Percentiles rank a stretch among this genome's conserved stretches.
phyloP scores from a whole-genome alignment of 139 green algal genomes.

The Picochlorum costavermella region DNA sequence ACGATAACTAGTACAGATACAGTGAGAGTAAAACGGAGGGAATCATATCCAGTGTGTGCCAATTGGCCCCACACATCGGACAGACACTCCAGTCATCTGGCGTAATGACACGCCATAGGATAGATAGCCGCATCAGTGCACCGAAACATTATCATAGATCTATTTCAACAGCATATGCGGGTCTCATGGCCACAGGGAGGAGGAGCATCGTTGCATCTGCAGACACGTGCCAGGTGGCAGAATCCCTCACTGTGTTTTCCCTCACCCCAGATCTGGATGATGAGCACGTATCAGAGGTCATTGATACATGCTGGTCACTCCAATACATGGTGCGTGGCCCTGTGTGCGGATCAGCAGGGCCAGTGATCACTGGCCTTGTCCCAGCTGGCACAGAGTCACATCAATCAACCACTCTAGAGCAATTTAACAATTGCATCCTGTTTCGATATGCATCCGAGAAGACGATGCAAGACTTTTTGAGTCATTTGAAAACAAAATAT shows the following conservation, averaged over 20 bases:
- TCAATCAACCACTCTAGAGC: not conserved
- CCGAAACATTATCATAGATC: too few relatives aligned
- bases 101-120: too few relatives aligned
- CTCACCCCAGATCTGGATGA: not conserved
- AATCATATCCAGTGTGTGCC: too few relatives aligned
- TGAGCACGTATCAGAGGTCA: not conserved
- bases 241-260: not conserved
- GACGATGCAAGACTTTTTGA: slow-evolving; percentile 5
- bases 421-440: slow-evolving; percentile 8
- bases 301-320: slow-evolving; percentile 27
- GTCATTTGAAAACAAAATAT: not conserved
- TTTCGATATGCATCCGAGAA: slow-evolving; percentile 10
- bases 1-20: too few relatives aligned
- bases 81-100: too few relatives aligned
- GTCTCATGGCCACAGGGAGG: too few relatives aligned
- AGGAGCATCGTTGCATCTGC: not conserved
- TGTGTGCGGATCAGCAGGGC: slow-evolving; percentile 18
- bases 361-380: not conserved
- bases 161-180: too few relatives aligned
- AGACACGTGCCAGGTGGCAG: not conserved
- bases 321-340: slow-evolving; percentile 22
- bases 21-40: too few relatives aligned
- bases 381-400: slow-evolving; percentile 1
- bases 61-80: too few relatives aligned
- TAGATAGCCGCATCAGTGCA: too few relatives aligned